Base-by-base conservation (phyloP, 2,329 filamentous ascomycete genomes). In the Escovopsis weberi region DNA sequence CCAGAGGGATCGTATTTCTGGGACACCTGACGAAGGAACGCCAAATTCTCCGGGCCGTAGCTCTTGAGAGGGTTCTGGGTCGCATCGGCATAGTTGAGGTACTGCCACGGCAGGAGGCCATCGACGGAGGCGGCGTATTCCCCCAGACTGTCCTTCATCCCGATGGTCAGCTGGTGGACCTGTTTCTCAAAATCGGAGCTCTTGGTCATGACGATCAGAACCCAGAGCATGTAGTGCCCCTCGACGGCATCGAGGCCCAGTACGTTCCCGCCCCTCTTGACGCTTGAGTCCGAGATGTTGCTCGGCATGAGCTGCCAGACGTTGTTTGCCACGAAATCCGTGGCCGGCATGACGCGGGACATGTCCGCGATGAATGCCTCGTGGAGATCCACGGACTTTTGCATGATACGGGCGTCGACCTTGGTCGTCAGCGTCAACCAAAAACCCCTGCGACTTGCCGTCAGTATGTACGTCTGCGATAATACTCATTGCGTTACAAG, bases 1-100 rank as follows among this genome's bases (percentile, higher is more conserved):
- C 43, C 40, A 9, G 28, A 26, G 10, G 42, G 45, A 23, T 47
- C 45, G 26, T 47, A 47, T n/a, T 40, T 42, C 4, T n/a, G 15
- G 4, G 39, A 36, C 15, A 40, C 42, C 10, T 19, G 36, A 4
- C 34, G 37, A 4, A 47, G 23, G 7, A 28, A 19, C 5, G 36
- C 15, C 26, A 44, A n/a, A 30, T 43, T 46, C 12, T 43, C 10
- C n/a, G 7, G 4, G 6, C 44, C 44, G 23, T 46, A 46, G 38
- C 44, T 46, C 38, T 38, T 19, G 6, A 46, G 33, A 2, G 35
- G 37, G 9, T 43, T 35, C 26, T 46, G 44, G 28, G 30, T 41
- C 12, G 7, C 5, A 30, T 43, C 33, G 7, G 44, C 41, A 28
- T 46, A 46, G 37, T 45, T 45, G 23, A 45, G 19, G 19, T 45